Evolutionary conservation across 768 basidiomycete species (phyloP), one percentile per base, ranked within the genome.

Genomic region (Tulasnella sp.): DNA sequence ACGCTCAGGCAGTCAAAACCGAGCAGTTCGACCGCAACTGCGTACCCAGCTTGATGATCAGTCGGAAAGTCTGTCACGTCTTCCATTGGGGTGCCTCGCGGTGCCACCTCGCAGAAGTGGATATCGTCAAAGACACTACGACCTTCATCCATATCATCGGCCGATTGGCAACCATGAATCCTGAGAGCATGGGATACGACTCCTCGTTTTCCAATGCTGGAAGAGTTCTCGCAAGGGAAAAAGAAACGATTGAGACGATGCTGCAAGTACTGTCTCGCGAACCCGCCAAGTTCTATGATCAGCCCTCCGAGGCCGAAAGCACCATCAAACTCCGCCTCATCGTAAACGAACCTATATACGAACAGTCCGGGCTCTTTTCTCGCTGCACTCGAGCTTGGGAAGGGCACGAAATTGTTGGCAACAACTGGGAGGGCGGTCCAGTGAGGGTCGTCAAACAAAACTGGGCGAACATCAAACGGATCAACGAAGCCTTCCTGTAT

Each of bases 11-110:
- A 26, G 32, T 67, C 39, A 67, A 41, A 22, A 4, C 32, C 40
- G 66, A 67, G 16, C 66, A 67, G 66, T 42, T 42, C 5, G 66
- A 67, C 32, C 34, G 66, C n/a, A 67, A 67, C 40, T 67, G 19
- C n/a, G 5, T 26, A 19, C 40, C n/a, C 39, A 41, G 39, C 39
- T 9, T 67, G n/a, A n/a, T 67, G 17, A 67, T 67, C 39, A 67
- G 67, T 39, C 39, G 41, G 67, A 44, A 14, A 12, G n/a, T 17
- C 29, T 67, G 67, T 67, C 67, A 39, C 39, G 39, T 67, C 42
- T 67, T 67, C 67, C 22, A 44, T 16, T 67, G 67, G 67, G 67
- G 41, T 29, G 42, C 39, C 17, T 26, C 67, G 5, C 22, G 37
- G 19, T 26, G 40, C n/a, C 32, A 67, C 22, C 36, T 67, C 5